These are phyloP conservation scores for Mycena galericulata DNA, from an alignment of 768 basidiomycete species.

Conservation along the genomic window DNA sequence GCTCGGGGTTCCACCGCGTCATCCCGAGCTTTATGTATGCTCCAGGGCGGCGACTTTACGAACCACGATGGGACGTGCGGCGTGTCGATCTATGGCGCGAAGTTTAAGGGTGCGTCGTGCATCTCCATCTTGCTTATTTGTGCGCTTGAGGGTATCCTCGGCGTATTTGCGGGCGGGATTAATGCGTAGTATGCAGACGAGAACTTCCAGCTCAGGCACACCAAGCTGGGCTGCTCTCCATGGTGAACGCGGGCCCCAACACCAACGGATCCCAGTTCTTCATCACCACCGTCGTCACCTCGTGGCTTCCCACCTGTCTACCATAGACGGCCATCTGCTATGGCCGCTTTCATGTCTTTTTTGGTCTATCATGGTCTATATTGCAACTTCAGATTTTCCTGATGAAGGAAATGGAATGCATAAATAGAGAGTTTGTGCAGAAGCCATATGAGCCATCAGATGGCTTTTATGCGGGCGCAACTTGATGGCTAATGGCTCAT, in stretches of 20 bases:
- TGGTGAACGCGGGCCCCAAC: slow-evolving; percentile 85
- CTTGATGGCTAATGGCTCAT: too few relatives aligned
- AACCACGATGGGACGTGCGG: slow-evolving; percentile 71
- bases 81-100: slow-evolving; percentile 81
- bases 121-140: background rate
- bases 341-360: too few relatives aligned
- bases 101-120: slow-evolving; percentile 72
- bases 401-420: too few relatives aligned
- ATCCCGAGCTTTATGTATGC: slow-evolving; percentile 89
- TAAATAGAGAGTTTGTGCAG: too few relatives aligned
- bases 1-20: slow-evolving; percentile 81
- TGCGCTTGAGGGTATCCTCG: too few relatives aligned
- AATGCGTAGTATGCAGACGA: slow-evolving; percentile 84
- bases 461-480: too few relatives aligned
- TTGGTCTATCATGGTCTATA: too few relatives aligned
- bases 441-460: too few relatives aligned
- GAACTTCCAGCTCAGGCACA: slow-evolving; percentile 85
- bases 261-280: slow-evolving; percentile 97
- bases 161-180: too few relatives aligned
- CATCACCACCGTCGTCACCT: slow-evolving; percentile 81
- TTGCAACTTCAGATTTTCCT: too few relatives aligned
- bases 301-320: too few relatives aligned
- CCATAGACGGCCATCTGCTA: too few relatives aligned
- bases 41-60: slow-evolving; percentile 93
- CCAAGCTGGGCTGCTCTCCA: slow-evolving; percentile 75